Evolutionary conservation across 345 rosid species (phyloP).

Genomic region (Murraya koenigii): DNA sequence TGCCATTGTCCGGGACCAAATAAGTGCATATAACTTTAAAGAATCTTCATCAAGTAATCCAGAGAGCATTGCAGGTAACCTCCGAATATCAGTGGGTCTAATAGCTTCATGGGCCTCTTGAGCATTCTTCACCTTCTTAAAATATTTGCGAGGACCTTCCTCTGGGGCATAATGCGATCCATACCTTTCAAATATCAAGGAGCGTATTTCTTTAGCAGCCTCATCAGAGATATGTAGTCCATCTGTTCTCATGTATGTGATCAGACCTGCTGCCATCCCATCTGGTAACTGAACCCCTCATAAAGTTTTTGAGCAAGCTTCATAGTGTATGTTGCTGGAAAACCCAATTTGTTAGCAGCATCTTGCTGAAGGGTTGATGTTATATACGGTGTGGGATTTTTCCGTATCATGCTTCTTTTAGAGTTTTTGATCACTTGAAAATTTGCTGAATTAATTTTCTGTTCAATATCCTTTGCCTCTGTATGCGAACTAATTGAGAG

Average conservation of each 20-base stretch:
- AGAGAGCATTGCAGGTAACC: conserved; percentile 72
- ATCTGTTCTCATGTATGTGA: conserved; percentile 95
- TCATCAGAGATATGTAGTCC: conserved; percentile 92
- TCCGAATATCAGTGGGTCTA: conserved; percentile 81
- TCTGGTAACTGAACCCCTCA: conserved; percentile 81
- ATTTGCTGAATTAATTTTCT: conserved; percentile 45
- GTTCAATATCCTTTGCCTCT: conserved; percentile 56
- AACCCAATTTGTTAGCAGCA: conserved; percentile 90
- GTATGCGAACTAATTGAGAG: conserved; percentile 59
- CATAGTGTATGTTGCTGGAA: conserved; percentile 73
- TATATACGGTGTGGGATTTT: conserved; percentile 86
- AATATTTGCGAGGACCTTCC: conserved; percentile 61
- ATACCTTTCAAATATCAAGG: conserved; percentile 73
- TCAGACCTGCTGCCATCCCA: conserved; percentile 76
- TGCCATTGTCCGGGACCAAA: conserved; percentile 91
- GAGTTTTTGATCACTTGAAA: conserved; percentile 51
- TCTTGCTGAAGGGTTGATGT: conserved; percentile 99
- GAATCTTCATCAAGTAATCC: conserved; percentile 83
- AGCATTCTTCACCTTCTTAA: conserved; percentile 94
- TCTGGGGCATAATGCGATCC: conserved; percentile 59
- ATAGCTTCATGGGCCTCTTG: conserved; percentile 99
- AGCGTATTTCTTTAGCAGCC: conserved; percentile 73
- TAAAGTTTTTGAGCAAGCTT: conserved; percentile 96
- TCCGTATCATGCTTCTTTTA: conserved; percentile 55
- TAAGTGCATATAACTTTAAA: conserved; percentile 81